These are phyloP conservation scores for Aechmea fasciata DNA, from an alignment of 176 grass and related monocot species.

Conservation along the genomic window DNA sequence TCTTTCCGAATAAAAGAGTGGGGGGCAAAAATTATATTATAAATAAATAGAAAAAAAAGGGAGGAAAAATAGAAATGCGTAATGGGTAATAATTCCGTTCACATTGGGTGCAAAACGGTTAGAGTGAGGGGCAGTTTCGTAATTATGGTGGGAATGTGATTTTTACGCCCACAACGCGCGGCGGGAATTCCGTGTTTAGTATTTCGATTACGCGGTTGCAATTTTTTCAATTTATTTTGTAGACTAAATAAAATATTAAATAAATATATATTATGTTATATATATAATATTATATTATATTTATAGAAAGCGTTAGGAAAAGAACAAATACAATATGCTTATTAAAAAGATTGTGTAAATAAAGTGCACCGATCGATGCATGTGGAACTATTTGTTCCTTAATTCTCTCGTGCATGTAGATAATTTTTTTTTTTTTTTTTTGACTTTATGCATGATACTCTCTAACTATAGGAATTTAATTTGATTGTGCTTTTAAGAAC, in stretches of 20 bases:
- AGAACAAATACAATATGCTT: not conserved
- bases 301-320: not conserved
- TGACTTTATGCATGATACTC: too few species aligned
- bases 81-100: not conserved
- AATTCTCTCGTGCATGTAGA: too few species aligned
- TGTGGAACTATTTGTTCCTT: not conserved
- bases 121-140: slow-evolving; percentile 39
- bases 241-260: not conserved
- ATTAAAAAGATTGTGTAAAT: not conserved
- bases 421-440: too few species aligned
- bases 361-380: not conserved
- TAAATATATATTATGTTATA: not conserved
- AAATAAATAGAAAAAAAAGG: not conserved
- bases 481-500: too few species aligned
- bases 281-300: too few species aligned
- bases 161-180: slow-evolving; percentile 24
- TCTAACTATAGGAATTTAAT: too few species aligned
- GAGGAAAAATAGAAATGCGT: not conserved
- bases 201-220: slow-evolving; percentile 49
- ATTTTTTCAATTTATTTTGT: slow-evolving; percentile 4
- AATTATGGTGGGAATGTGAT: not conserved
- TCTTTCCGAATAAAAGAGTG: too few species aligned
- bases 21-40: not conserved
- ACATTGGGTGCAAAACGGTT: slow-evolving; percentile 16
- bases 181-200: slow-evolving; percentile 33